Evolutionary conservation across 176 grass and related monocot genomes (phyloP).

Genomic region (Pharus latifolius): DNA sequence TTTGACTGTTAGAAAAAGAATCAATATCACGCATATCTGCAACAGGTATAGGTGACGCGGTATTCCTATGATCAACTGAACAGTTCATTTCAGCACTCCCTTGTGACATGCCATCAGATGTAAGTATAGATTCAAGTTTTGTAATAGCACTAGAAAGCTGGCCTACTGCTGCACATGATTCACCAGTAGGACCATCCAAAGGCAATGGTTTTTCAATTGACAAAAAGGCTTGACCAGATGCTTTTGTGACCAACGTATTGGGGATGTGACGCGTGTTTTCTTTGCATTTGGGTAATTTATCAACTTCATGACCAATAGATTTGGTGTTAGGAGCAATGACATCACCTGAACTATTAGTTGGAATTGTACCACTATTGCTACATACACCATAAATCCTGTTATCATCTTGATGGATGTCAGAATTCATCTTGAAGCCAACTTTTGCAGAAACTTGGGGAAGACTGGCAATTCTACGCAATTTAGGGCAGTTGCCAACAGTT

Average conservation of each 20-base stretch:
- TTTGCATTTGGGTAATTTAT: slow-evolving; percentile 18
- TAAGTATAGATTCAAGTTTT: not conserved
- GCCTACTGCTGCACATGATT: slow-evolving; percentile 2
- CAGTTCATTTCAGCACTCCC: slow-evolving; percentile 56
- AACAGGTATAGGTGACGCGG: slow-evolving; percentile 9
- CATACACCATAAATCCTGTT: not conserved
- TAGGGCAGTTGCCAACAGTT: not conserved
- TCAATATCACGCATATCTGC: slow-evolving; percentile 4
- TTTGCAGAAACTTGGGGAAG: not conserved
- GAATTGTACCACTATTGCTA: not conserved
- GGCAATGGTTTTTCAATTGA: not conserved
- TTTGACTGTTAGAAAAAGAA: not conserved
- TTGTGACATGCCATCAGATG: slow-evolving; percentile 37
- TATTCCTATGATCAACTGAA: slow-evolving; percentile 34
- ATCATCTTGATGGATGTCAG: slow-evolving; percentile 10
- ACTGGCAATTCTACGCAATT: not conserved
- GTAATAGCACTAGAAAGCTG: not conserved
- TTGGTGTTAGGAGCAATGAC: not conserved
- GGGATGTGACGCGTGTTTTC: not conserved
- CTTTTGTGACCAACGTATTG: not conserved
- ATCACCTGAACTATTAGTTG: slow-evolving; percentile 2
- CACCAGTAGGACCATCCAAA: slow-evolving; percentile 9
- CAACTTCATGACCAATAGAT: slow-evolving; percentile 10
- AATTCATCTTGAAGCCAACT: slow-evolving; percentile 30
- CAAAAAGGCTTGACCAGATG: not conserved